Evolutionary conservation across 495 filamentous ascomycete species (phyloP).

Genomic region (Penicillium samsonianum): DNA sequence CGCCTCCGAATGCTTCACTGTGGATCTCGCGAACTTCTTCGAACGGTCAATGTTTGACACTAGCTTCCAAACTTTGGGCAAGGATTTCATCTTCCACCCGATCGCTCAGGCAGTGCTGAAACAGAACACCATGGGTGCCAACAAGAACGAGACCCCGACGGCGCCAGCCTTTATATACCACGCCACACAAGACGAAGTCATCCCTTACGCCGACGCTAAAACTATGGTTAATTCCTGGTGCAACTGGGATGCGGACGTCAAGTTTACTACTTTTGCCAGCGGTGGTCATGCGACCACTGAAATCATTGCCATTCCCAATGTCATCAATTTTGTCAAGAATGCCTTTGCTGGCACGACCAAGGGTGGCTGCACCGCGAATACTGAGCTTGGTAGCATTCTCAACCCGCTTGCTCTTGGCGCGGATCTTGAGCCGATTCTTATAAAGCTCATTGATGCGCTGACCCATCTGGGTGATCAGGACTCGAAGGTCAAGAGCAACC

Average conservation of each 20-base stretch:
- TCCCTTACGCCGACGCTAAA: constrained; percentile 31
- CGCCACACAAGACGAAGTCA: constrained; percentile 35
- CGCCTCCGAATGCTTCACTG: constrained; percentile 22
- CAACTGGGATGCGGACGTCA: constrained; percentile 26
- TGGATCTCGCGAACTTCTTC: constrained; percentile 23
- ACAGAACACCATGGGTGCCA: constrained; percentile 28
- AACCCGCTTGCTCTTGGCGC: constrained; percentile 32
- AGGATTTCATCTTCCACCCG: constrained; percentile 23
- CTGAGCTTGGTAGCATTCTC: constrained; percentile 23
- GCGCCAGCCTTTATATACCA: constrained; percentile 40
- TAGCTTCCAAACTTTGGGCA: constrained; percentile 29
- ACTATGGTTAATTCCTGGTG: constrained; percentile 34
- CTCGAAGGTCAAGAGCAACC: constrained; percentile 23
- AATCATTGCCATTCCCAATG: constrained; percentile 27
- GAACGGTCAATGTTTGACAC: constrained; percentile 30
- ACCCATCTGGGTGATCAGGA: constrained; percentile 20
- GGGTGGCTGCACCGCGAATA: constrained; percentile 26
- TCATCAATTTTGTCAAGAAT: constrained; percentile 27
- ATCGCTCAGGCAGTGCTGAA: constrained; percentile 24
- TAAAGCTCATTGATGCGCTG: constrained; percentile 27
- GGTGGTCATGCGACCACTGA: constrained; percentile 38
- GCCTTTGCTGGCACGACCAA: constrained; percentile 31
- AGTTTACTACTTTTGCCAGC: constrained; percentile 32
- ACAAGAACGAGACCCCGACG: constrained; percentile 30
- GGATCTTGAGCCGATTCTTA: constrained; percentile 31